phyloP scores from a whole-genome alignment of 139 green algal species.

The Chlorella vulgaris region DNA sequence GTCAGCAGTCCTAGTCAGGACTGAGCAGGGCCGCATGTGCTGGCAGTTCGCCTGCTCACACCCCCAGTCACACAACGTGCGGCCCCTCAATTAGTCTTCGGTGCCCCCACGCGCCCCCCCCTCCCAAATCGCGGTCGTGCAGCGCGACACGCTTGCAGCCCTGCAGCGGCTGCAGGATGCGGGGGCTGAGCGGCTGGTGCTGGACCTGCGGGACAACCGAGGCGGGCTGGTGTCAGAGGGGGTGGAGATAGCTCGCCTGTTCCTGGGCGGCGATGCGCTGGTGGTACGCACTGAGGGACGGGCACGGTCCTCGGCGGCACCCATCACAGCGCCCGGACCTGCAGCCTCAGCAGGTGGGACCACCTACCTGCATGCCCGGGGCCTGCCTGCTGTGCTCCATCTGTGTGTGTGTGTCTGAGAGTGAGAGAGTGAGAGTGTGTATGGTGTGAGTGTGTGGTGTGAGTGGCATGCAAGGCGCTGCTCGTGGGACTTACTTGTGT shows the following conservation, averaged over 20 bases:
- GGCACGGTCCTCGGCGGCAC: conserved; percentile 30
- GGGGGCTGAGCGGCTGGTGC: conserved; percentile 71
- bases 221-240: conserved; percentile 90
- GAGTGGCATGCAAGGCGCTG: no score
- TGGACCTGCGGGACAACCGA: conserved; percentile 96
- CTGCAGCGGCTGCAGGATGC: conserved; percentile 59
- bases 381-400: no score
- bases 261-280: conserved; percentile 68
- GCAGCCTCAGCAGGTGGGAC: conserved; percentile 32
- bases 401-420: no score
- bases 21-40: no score
- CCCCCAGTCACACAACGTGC: no score
- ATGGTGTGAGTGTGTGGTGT: background rate
- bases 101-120: no score
- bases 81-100: no score
- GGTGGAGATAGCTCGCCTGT: conserved; percentile 83
- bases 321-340: conserved; percentile 33
- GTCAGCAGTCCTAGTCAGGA: no score
- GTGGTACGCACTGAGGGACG: conserved; percentile 77
- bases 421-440: no score
- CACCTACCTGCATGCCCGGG: background rate
- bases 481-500: no score
- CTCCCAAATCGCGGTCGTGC: no score
- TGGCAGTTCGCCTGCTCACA: no score
- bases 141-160: conserved; percentile 72